Percentiles rank a stretch among this genome's conserved stretches.
Evolutionary conservation across 208 protist species (phyloP).

Genomic region (Leptomonas pyrrhocoris): DNA sequence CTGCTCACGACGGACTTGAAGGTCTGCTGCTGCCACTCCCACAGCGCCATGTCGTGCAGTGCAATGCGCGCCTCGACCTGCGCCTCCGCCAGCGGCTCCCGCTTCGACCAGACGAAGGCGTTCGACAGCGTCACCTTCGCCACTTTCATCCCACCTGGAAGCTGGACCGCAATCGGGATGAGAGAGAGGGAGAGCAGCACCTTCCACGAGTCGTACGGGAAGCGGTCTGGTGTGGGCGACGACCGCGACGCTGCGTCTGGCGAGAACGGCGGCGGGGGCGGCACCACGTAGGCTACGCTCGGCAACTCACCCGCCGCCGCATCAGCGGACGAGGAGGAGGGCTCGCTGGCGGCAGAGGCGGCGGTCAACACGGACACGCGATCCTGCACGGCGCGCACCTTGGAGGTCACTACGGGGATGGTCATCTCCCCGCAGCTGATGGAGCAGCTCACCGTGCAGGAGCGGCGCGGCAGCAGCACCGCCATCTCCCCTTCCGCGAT

Average conservation of each 20-base stretch:
- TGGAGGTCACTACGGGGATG: slow-evolving; percentile 22
- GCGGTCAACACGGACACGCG: slow-evolving; percentile 33
- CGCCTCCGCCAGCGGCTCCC: slow-evolving; percentile 31
- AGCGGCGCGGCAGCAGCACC: slow-evolving; percentile 22
- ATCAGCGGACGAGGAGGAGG: neutral
- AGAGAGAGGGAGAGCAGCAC: slow-evolving; percentile 52
- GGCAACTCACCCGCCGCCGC: neutral
- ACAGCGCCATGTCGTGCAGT: slow-evolving; percentile 48
- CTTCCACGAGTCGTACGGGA: slow-evolving; percentile 54
- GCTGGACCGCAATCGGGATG: slow-evolving; percentile 49
- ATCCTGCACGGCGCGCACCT: slow-evolving; percentile 20
- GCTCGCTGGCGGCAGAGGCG: neutral
- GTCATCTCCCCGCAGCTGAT: slow-evolving; percentile 35
- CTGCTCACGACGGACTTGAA: slow-evolving; percentile 40
- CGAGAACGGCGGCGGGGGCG: slow-evolving; percentile 1
- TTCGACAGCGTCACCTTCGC: slow-evolving; percentile 49
- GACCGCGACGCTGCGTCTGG: slow-evolving; percentile 1
- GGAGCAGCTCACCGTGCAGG: slow-evolving; percentile 32
- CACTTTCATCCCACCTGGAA: slow-evolving; percentile 44
- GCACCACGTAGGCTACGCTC: slow-evolving; percentile 16
- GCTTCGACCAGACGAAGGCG: slow-evolving; percentile 54
- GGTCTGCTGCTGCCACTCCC: slow-evolving; percentile 47
- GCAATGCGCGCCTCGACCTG: slow-evolving; percentile 55
- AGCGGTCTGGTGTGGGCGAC: neutral
- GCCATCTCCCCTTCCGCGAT: slow-evolving; percentile 28